Evolutionary conservation across 768 basidiomycete genomes (phyloP).

Genomic region (Boletus coccyginus): DNA sequence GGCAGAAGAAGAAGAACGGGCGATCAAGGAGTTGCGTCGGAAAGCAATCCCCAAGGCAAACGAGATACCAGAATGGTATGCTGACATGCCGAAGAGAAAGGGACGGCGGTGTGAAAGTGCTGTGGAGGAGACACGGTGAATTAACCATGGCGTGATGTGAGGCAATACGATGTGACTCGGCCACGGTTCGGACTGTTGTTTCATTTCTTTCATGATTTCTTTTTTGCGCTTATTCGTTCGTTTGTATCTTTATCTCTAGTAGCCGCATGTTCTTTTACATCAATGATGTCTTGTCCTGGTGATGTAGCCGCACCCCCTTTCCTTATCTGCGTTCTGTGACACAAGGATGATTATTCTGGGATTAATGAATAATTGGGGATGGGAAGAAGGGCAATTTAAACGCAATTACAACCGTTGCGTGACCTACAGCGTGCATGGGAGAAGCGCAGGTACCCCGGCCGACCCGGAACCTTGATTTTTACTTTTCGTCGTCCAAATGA

Average conservation of each 20-base stretch:
- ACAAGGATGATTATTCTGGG: constrained; percentile 22
- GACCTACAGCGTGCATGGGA: constrained; percentile 12
- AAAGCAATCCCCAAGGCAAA: constrained; percentile 66
- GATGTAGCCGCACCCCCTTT: background rate
- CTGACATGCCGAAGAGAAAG: constrained; percentile 59
- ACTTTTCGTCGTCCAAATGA: background rate
- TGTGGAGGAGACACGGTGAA: constrained; percentile 5
- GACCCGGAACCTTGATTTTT: constrained; percentile 30
- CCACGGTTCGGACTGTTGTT: background rate
- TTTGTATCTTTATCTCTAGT: constrained; percentile 15
- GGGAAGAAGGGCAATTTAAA: constrained; percentile 17
- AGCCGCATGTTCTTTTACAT: constrained; percentile 16
- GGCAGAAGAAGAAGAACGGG: constrained; percentile 57
- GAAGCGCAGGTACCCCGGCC: constrained; percentile 22
- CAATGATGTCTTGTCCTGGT: background rate
- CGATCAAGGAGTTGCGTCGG: constrained; percentile 59
- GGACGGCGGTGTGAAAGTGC: constrained; percentile 17
- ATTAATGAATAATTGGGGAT: constrained; percentile 20
- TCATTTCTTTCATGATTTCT: constrained; percentile 7
- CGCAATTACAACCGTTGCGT: constrained; percentile 20
- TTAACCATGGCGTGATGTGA: constrained; percentile 13
- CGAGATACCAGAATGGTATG: constrained; percentile 77
- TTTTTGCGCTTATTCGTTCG: background rate
- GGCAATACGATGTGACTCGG: constrained; percentile 14
- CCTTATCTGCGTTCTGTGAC: constrained; percentile 6